phyloP scores from a whole-genome alignment of 306 rosid species.

The Psophocarpus tetragonolobus region DNA sequence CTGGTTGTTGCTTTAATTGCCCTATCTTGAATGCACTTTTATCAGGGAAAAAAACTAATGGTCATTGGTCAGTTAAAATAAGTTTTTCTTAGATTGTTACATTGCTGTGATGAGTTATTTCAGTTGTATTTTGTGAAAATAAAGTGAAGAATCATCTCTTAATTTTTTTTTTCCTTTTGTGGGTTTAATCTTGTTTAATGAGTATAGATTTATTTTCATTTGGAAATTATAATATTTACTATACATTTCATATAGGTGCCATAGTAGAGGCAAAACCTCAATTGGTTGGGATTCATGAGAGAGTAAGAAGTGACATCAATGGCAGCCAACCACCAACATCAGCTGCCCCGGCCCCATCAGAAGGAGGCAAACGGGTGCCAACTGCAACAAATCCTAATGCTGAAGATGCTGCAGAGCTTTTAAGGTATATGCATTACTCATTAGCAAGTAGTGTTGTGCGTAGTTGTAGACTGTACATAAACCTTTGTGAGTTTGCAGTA shows the following conservation, averaged over 20 bases:
- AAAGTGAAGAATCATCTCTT: background rate
- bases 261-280: slow-evolving; percentile 86
- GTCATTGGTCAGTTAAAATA: slow-evolving; percentile 8
- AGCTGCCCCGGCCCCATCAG: slow-evolving; percentile 43
- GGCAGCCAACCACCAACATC: slow-evolving; percentile 64
- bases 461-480: slow-evolving; percentile 21
- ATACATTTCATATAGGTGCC: slow-evolving; percentile 52
- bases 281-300: slow-evolving; percentile 92
- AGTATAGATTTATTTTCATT: background rate
- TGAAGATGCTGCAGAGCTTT: slow-evolving; percentile 92
- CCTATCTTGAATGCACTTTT: background rate
- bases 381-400: slow-evolving; percentile 90
- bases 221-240: background rate
- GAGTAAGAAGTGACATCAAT: slow-evolving; percentile 85
- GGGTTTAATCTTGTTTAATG: background rate
- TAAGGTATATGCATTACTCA: slow-evolving; percentile 58
- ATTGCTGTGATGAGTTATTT: background rate
- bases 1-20: slow-evolving; percentile 4
- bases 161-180: background rate
- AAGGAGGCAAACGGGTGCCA: slow-evolving; percentile 60
- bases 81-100: background rate
- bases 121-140: background rate
- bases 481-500: background rate
- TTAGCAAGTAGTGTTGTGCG: slow-evolving; percentile 3
- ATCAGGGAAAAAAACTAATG: background rate